phyloP scores from a whole-genome alignment of 2,329 filamentous ascomycete species.

The Bipolaris cookei region DNA sequence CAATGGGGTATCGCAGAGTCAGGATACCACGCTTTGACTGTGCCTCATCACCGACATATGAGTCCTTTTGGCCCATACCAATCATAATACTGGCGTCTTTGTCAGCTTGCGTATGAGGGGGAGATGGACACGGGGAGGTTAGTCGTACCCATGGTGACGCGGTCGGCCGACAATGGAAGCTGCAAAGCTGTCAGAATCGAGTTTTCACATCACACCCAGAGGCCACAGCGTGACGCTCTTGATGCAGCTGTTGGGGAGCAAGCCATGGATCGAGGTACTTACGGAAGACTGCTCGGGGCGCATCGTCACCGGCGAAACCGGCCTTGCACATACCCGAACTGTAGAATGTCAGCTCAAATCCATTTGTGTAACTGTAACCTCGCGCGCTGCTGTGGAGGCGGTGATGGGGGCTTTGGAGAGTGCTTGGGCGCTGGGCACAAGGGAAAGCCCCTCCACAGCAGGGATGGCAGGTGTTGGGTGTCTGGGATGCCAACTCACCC shows the following conservation, averaged over 20 bases:
- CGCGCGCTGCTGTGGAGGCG: constrained; percentile 32
- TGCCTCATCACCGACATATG: constrained; percentile 99
- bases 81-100: constrained; percentile 89
- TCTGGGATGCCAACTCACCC: constrained; percentile 74
- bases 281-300: constrained; percentile 99
- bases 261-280: constrained; percentile 62
- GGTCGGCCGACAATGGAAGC: constrained; percentile 99
- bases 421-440: constrained; percentile 31
- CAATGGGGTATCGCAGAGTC: constrained; percentile 98
- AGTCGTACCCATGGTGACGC: constrained; percentile 97
- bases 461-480: constrained; percentile 44
- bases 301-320: constrained; percentile 99
- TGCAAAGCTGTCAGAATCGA: constrained; percentile 53
- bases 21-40: constrained; percentile 99
- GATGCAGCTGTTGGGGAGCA: constrained; percentile 16
- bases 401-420: constrained; percentile 29
- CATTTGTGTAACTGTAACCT: constrained; percentile 25
- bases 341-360: constrained; percentile 50
- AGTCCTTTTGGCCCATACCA: constrained; percentile 99
- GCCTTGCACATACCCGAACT: constrained; percentile 99
- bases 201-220: constrained; percentile 16
- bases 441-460: constrained; percentile 49
- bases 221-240: constrained; percentile 17
- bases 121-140: constrained; percentile 20
- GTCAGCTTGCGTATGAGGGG: constrained; percentile 47